A percentile compares a stretch with the other conserved stretches of the same genome.
These are phyloP conservation scores for Ilyonectria mors-panacis DNA, from an alignment of 2,329 filamentous ascomycete genomes.

Conservation along the genomic window DNA sequence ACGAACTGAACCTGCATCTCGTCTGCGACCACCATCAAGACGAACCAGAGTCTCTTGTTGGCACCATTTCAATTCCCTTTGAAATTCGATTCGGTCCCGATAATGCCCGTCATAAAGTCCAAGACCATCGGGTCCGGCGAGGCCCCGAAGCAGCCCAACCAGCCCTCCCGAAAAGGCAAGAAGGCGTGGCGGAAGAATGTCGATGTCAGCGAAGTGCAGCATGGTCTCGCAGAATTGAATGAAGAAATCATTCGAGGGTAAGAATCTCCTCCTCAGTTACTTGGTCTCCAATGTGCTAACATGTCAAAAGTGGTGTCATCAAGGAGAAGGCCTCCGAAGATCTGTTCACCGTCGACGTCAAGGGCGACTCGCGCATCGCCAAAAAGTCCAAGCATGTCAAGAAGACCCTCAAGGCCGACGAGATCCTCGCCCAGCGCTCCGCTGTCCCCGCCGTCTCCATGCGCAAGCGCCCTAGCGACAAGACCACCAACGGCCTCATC, in stretches of 20 bases:
- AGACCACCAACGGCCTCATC: conserved; percentile 80
- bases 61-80: conserved; percentile 28
- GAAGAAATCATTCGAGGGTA: conserved; percentile 94
- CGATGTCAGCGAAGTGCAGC: conserved; percentile 87
- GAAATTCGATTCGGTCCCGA: conserved; percentile 38
- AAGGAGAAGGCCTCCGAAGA: conserved; percentile 86
- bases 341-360: conserved; percentile 87
- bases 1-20: conserved; percentile 29
- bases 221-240: conserved; percentile 86
- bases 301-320: conserved; percentile 79
- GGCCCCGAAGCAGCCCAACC: conserved; percentile 85
- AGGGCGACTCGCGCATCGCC: conserved; percentile 77
- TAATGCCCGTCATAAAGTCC: conserved; percentile 69
- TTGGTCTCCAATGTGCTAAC: conserved; percentile 33
- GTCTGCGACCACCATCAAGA: conserved; percentile 33
- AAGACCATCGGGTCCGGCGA: conserved; percentile 62
- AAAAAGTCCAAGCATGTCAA: conserved; percentile 76
- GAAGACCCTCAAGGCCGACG: conserved; percentile 89
- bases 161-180: conserved; percentile 96
- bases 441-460: conserved; percentile 83
- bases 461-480: conserved; percentile 81
- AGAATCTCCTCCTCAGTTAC: conserved; percentile 35
- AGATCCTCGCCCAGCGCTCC: conserved; percentile 90
- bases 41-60: conserved; percentile 38
- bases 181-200: conserved; percentile 99